Base-by-base conservation (phyloP, 352 stramenopile genomes). In the Pythium angustatum region DNA sequence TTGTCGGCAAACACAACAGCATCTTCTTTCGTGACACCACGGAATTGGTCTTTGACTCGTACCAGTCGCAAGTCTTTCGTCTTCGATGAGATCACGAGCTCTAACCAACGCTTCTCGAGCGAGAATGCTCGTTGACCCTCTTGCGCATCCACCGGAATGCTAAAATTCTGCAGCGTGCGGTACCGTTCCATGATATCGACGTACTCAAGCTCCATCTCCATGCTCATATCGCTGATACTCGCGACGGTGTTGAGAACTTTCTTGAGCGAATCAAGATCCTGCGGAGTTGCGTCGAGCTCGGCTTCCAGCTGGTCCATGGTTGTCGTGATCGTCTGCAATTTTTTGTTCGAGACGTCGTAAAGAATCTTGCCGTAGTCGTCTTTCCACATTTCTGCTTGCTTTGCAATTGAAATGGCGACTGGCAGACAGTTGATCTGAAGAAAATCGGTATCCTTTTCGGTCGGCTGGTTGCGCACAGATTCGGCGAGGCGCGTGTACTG, bases 171-270 rank as follows among this genome's bases (percentile, higher is more conserved):
- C 8, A 97, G 66, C 5, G 91, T 97, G 0, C 85, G 79, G 38
- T 98, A 98, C 6, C 94, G 69, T 68, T 98, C 95, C 34, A 90
- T 96, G 36, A 98, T 93, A 58, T 98, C 95, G 1, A 78, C 69
- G 54, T 98, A 98, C 44, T 94, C 91, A 5, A 98, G 85, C 71
- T 98, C 96, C 64, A 98, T 91, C 61, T 98, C 94, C 92, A 98
- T 98, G 47, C 78, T 90, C 83, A 88, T 86, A 41, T 92, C 79
- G 1, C 66, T 74, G 28, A 99, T 91, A 11, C 71, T 77, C 0
- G 85, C 79, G n/a, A 99, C 92, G 0, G 87, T 92, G 54, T 98
- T 97, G 0, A 99, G 76, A 9, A 98, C 85, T 57, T 94, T 95
- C 68, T 98, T 98, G 4, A 98, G 81, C n/a, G 87, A 91, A 17